These are phyloP conservation scores for Ceratobasidium sp. DNA, from an alignment of 1,284 basidiomycete species.

Conservation along the genomic window DNA sequence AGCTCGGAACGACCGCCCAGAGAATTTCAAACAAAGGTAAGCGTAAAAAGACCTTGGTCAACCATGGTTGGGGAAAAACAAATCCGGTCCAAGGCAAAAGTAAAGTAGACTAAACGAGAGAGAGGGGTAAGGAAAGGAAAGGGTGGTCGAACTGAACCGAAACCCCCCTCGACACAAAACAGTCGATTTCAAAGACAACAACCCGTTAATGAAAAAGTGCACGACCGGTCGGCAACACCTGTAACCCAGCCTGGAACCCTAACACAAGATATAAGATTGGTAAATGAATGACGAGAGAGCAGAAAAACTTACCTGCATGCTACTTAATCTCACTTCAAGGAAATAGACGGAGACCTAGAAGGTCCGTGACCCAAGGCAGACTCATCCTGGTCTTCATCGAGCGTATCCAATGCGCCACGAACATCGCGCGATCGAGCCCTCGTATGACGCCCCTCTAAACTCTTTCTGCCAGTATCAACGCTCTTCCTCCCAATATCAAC, in stretches of 20 bases:
- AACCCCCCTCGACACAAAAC: constrained; percentile 9
- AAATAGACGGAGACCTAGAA: background rate
- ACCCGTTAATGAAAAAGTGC: background rate
- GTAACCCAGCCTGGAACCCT: background rate
- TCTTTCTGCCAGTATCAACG: constrained; percentile 24
- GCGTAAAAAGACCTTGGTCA: constrained; percentile 24
- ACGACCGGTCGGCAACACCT: background rate
- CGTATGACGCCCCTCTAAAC: constrained; percentile 21
- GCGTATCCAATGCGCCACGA: constrained; percentile 17
- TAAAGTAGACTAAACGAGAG: constrained; percentile 1
- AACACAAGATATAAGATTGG: background rate
- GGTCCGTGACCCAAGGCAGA: background rate
- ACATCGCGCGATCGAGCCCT: constrained; percentile 19
- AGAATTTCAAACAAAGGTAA: background rate
- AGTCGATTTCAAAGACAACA: background rate
- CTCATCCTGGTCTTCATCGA: constrained; percentile 33
- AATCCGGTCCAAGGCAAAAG: no score
- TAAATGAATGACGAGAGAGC: background rate
- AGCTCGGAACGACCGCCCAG: constrained; percentile 36
- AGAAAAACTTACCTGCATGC: background rate
- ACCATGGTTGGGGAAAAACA: background rate
- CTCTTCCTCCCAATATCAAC: constrained; percentile 23
- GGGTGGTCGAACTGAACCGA: background rate
- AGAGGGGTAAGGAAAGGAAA: constrained; percentile 11
- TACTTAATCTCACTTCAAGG: background rate